phyloP scores from a whole-genome alignment of 192 early-diverging fungal genomes.

The Diversispora epigaea region DNA sequence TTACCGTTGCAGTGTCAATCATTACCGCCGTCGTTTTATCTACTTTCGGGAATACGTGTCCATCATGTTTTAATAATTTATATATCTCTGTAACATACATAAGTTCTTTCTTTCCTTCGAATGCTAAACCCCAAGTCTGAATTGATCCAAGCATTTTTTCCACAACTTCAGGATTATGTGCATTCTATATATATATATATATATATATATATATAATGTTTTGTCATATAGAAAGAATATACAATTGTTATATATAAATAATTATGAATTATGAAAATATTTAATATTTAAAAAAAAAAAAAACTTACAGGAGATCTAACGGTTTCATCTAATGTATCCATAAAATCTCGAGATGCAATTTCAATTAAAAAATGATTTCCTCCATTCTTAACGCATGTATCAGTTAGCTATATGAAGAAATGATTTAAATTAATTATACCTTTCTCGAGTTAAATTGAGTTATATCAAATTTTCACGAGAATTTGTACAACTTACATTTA shows the following conservation, averaged over 20 bases:
- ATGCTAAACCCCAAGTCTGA: conserved; percentile 88
- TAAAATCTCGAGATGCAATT: conserved; percentile 85
- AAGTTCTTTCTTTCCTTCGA: conserved; percentile 76
- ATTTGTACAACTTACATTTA: conserved; percentile 58
- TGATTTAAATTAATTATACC: neutral
- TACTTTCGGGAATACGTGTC: conserved; percentile 69
- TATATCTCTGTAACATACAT: conserved; percentile 80
- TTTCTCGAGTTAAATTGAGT: neutral
- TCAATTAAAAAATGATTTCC: conserved; percentile 84
- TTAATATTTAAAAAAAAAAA: neutral
- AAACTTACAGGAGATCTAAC: conserved; percentile 37
- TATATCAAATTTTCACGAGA: neutral
- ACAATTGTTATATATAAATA: neutral
- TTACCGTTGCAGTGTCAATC: conserved; percentile 84
- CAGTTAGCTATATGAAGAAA: conserved; percentile 59
- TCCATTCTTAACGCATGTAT: conserved; percentile 95
- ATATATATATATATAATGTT: too few species aligned
- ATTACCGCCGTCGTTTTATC: conserved; percentile 56
- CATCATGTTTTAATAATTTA: conserved; percentile 73
- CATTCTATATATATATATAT: too few species aligned
- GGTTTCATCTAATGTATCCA: conserved; percentile 76
- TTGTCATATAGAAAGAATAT: too few species aligned
- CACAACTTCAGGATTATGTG: conserved; percentile 68
- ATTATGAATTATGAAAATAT: neutral
- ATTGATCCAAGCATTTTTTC: conserved; percentile 72